A percentile compares a stretch with the other conserved stretches of the same genome.
phyloP scores from a whole-genome alignment of 768 basidiomycete species.

The Boletus rubescentipes region DNA sequence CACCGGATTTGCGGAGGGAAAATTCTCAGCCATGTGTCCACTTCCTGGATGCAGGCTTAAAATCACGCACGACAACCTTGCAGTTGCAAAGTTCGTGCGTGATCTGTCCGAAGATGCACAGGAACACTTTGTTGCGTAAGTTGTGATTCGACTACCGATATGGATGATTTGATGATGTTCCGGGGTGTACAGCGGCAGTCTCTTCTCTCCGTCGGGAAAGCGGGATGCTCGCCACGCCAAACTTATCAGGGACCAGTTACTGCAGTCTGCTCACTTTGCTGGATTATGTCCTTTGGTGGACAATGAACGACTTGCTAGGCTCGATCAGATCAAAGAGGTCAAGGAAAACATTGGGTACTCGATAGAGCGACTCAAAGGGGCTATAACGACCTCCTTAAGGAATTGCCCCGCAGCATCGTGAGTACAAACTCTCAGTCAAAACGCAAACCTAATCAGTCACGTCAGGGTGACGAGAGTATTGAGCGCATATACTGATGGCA shows the following conservation, averaged over 20 bases:
- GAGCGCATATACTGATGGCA: conserved; percentile 50
- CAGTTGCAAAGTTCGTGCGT: conserved; percentile 41
- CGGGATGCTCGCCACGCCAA: conserved; percentile 28
- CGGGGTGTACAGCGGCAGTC: conserved; percentile 31
- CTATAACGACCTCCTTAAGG: conserved; percentile 18
- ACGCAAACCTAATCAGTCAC: neutral
- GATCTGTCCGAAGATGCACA: conserved; percentile 34
- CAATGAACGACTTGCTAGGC: conserved; percentile 22
- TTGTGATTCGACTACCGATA: neutral
- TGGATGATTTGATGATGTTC: neutral
- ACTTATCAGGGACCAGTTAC: conserved; percentile 29
- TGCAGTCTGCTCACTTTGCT: conserved; percentile 22
- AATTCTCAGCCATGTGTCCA: conserved; percentile 40
- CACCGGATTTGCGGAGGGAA: conserved; percentile 48
- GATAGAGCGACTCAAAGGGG: conserved; percentile 19
- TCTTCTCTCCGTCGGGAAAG: conserved; percentile 30
- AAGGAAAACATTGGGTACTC: conserved; percentile 30
- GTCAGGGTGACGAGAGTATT: conserved; percentile 44
- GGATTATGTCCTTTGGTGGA: neutral
- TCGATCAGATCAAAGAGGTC: conserved; percentile 24
- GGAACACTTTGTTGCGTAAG: conserved; percentile 37
- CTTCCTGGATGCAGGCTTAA: conserved; percentile 37
- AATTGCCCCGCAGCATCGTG: conserved; percentile 24
- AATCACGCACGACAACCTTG: conserved; percentile 44
- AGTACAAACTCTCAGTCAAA: conserved; percentile 9